Evolutionary conservation across 345 rosid genomes (phyloP).

Genomic region (Corchorus olitorius): DNA sequence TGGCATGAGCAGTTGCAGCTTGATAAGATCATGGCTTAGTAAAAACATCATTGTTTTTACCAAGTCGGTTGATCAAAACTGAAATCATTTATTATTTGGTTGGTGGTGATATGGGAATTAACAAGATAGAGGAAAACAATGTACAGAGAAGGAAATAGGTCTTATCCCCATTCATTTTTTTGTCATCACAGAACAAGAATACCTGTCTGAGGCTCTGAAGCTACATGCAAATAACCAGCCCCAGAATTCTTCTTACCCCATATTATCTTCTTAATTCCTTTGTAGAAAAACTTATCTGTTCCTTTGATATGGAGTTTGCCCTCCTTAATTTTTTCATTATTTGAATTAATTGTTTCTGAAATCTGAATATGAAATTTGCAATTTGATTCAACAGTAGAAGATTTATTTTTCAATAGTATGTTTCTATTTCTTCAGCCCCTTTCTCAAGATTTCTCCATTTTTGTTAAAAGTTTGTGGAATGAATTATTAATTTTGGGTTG

Average conservation of each 20-base stretch:
- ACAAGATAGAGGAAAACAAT: constrained; percentile 1
- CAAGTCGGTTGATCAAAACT: neutral
- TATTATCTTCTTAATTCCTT: neutral
- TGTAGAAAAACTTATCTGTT: neutral
- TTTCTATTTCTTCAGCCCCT: neutral
- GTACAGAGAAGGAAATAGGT: neutral
- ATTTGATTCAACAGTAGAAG: neutral
- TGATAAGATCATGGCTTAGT: constrained; percentile 42
- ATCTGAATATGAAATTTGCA: neutral
- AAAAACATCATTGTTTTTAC: neutral
- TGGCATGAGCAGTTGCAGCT: constrained; percentile 49
- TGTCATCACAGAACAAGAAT: neutral
- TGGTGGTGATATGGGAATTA: neutral
- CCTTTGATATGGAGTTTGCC: neutral
- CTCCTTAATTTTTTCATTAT: neutral
- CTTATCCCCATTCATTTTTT: neutral
- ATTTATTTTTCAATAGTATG: neutral
- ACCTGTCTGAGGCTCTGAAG: neutral
- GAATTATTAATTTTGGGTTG: neutral
- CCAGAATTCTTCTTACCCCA: neutral
- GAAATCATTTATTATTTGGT: neutral
- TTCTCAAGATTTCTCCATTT: neutral
- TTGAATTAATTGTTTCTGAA: neutral
- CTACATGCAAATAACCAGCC: neutral
- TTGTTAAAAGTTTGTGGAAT: neutral